Evolutionary conservation across 2,329 filamentous ascomycete genomes (phyloP).

Genomic region (Arthrobotrys pseudoclavata): DNA sequence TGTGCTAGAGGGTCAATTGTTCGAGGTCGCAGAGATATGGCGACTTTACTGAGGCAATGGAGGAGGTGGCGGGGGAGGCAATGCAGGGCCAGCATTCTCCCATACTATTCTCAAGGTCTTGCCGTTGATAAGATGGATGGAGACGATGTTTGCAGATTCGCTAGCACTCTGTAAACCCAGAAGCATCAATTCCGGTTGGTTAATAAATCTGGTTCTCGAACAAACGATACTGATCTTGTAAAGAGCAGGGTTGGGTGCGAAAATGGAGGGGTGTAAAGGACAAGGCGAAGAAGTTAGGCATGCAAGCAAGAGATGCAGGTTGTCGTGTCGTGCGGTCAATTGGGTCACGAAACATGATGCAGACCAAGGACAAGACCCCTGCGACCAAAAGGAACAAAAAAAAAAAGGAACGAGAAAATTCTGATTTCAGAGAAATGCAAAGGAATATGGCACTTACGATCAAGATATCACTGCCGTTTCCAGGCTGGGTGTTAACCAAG

Average conservation of each 20-base stretch:
- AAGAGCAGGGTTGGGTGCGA: conserved; percentile 1
- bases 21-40: background rate
- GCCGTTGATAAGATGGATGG: conserved; percentile 59
- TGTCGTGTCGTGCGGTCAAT: conserved; percentile 57
- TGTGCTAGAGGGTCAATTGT: background rate
- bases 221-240: conserved; percentile 11
- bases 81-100: conserved; percentile 58
- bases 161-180: conserved; percentile 56
- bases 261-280: conserved; percentile 12
- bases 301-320: conserved; percentile 58
- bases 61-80: conserved; percentile 54
- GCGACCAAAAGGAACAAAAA: conserved; percentile 1
- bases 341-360: conserved; percentile 42
- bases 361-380: conserved; percentile 4
- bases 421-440: background rate
- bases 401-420: background rate
- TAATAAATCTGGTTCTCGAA: conserved; percentile 49
- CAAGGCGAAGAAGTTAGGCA: conserved; percentile 26
- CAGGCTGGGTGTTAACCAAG: conserved; percentile 57
- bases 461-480: conserved; percentile 59
- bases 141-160: conserved; percentile 60
- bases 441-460: conserved; percentile 42
- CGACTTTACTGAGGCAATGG: conserved; percentile 53
- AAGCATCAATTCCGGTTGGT: conserved; percentile 24
- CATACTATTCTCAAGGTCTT: conserved; percentile 60